Conservation (phyloP, 2,329 filamentous ascomycete species). For the Fusarium lateritium region DNA sequence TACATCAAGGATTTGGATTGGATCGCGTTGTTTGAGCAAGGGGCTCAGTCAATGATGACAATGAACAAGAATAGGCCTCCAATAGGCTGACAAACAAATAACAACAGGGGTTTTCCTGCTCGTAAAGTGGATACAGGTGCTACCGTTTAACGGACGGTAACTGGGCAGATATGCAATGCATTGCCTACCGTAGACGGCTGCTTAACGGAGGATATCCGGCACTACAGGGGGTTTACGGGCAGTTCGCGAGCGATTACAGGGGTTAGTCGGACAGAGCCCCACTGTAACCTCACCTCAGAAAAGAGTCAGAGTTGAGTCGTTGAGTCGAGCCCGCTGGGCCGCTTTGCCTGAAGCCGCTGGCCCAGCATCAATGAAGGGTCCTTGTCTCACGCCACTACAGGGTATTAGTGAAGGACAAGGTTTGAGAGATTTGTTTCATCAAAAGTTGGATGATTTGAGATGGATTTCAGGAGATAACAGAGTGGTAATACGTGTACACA, state of each 20-base stretch:
- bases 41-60: slow-evolving; percentile 18
- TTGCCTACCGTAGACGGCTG: neutral
- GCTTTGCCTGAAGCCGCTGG: slow-evolving; percentile 24
- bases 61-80: slow-evolving; percentile 7
- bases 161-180: slow-evolving; percentile 13
- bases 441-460: slow-evolving; percentile 5
- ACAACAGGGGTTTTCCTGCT: neutral
- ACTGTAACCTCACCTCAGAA: slow-evolving; percentile 13
- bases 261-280: slow-evolving; percentile 7
- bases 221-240: slow-evolving; percentile 24
- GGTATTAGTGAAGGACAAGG: neutral
- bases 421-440: slow-evolving; percentile 3
- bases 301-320: neutral
- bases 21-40: neutral
- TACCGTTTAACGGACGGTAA: slow-evolving; percentile 37
- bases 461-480: neutral
- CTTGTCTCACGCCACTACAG: slow-evolving; percentile 19
- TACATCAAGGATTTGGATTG: neutral
- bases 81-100: slow-evolving; percentile 5
- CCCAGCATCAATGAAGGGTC: slow-evolving; percentile 11
- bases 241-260: slow-evolving; percentile 25
- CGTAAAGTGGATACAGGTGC: neutral
- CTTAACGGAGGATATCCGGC: slow-evolving; percentile 37
- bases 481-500: neutral
- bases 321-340: slow-evolving; percentile 17